Evolutionary conservation across 805 yeast genomes (phyloP), one percentile per base, ranked within the genome.

Genomic region (Kuraishia capsulata): DNA sequence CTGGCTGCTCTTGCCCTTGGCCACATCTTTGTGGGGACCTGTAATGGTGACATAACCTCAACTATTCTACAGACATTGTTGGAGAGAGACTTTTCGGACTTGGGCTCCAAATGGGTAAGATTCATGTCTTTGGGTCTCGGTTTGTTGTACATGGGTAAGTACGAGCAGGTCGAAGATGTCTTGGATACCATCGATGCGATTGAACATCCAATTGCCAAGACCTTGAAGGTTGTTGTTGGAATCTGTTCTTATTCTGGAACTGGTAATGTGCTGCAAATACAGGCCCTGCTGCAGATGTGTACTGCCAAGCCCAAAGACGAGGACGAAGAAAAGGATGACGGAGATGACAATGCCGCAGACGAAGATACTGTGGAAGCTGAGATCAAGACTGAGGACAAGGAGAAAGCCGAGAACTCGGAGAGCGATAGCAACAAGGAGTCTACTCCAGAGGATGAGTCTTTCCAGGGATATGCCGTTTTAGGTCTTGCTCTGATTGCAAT

Each of bases 241-340:
- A 82, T 89, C 38, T 85, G 97, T 65, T 95, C 97, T 3, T 89
- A 83, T 64, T 94, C 96, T 9, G 98, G 97, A 45, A 87, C 97
- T 30, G 98, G 98, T 49, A 92, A 92, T 57, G 98, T 92, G 24
- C 72, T 92, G 44, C 92, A 89, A 65, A 84, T 92, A 44, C 98
- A 92, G 66, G 78, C 86, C 29, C 69, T 92, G 53, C 73, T 90
- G 51, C 95, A 87, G 52, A 87, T 88, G 73, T 76, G 92, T 54
- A 82, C 95, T 5, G 78, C 79, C n/a, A 76, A 76, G 48, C 76
- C 79, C 33, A 63, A 64, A 40, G 83, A 76, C 35, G 66, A 66
- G 16, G 67, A 66, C 10, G 78, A 71, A 0, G 78, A 71, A 16
- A 83, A 76, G 6, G 79, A 76, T 31, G 83, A 76, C 16, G 74